Conservation (phyloP, 2,329 filamentous ascomycete species). For the Nemania sp. region DNA sequence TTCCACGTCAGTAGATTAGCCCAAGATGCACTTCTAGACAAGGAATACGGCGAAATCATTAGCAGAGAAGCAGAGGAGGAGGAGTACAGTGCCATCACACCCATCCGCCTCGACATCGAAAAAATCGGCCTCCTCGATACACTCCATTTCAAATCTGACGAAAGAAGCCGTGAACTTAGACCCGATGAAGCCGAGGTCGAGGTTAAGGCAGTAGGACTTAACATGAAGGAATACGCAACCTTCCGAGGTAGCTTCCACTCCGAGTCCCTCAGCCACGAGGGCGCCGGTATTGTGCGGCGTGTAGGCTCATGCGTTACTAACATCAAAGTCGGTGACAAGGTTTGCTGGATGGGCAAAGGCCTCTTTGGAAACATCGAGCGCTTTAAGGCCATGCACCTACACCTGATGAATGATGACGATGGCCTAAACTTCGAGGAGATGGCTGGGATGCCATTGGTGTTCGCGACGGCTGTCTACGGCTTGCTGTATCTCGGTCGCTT, state of each 20-base stretch:
- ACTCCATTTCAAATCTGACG: conserved; percentile 35
- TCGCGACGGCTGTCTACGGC: conserved; percentile 57
- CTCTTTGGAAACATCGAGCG: conserved; percentile 53
- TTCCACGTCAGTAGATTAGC: conserved; percentile 32
- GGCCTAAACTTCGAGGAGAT: conserved; percentile 38
- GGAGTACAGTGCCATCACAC: conserved; percentile 22
- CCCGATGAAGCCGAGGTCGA: conserved; percentile 36
- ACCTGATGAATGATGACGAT: conserved; percentile 38
- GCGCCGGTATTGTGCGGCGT: conserved; percentile 37
- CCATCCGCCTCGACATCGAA: conserved; percentile 30
- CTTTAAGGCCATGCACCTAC: conserved; percentile 54
- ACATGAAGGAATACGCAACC: conserved; percentile 31
- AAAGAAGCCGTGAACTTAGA: conserved; percentile 15
- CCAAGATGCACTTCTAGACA: conserved; percentile 28
- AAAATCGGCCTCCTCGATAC: conserved; percentile 39
- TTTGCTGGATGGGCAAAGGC: conserved; percentile 53
- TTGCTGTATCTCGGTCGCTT: conserved; percentile 52
- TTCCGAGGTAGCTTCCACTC: conserved; percentile 33
- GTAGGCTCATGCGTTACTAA: conserved; percentile 36
- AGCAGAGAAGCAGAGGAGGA: conserved; percentile 24
- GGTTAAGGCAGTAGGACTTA: conserved; percentile 35
- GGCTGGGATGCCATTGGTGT: conserved; percentile 54
- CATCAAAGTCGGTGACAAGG: conserved; percentile 39
- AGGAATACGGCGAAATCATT: conserved; percentile 30
- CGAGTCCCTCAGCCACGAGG: conserved; percentile 37